Conservation (phyloP, 495 filamentous ascomycete genomes). For the Neurospora cerealis region DNA sequence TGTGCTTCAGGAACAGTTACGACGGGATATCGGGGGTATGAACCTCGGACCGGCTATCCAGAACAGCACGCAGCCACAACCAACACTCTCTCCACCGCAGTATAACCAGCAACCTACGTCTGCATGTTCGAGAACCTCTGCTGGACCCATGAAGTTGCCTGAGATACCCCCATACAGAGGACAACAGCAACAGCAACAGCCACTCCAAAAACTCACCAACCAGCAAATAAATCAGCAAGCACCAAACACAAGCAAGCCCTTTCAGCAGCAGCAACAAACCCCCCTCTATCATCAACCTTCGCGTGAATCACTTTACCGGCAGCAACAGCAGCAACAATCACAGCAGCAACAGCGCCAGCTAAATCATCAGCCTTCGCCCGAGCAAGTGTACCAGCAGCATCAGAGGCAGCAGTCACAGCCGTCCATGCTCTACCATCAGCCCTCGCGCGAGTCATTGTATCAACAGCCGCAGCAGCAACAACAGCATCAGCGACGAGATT, state of each 20-base stretch:
- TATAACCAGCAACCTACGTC: constrained; percentile 17
- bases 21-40: constrained; percentile 48
- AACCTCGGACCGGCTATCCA: constrained; percentile 21
- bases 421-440: neutral
- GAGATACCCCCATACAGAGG: constrained; percentile 44
- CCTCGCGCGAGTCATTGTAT: constrained; percentile 1
- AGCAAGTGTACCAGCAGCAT: neutral
- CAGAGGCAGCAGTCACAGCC: constrained; percentile 8
- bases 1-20: constrained; percentile 49
- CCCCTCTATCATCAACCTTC: constrained; percentile 23
- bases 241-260: constrained; percentile 12
- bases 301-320: constrained; percentile 5
- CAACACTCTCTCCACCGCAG: constrained; percentile 3
- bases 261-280: constrained; percentile 5
- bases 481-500: neutral
- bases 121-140: constrained; percentile 3
- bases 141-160: constrained; percentile 33
- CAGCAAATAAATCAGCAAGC: constrained; percentile 10
- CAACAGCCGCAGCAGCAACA: constrained; percentile 1
- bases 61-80: constrained; percentile 10
- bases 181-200: constrained; percentile 17
- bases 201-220: constrained; percentile 22
- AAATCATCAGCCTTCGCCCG: constrained; percentile 1
- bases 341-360: constrained; percentile 18
- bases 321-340: constrained; percentile 13